A percentile compares a stretch with the other conserved stretches of the same genome.
Conservation (phyloP, 139 green algal genomes). For the Closterium sp. region DNA sequence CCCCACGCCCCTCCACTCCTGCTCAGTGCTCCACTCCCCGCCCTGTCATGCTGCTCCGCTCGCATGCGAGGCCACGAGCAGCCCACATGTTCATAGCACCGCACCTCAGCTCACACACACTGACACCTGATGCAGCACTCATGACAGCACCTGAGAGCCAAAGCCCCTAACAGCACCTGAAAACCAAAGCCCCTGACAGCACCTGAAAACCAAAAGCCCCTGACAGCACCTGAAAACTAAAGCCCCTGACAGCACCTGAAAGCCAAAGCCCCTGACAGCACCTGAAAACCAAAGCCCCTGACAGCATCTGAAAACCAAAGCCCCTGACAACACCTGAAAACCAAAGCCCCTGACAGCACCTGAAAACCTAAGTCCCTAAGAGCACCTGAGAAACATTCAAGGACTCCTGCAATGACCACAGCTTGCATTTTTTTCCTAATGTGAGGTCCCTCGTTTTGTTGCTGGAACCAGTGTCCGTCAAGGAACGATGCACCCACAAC, state of each 20-base stretch:
- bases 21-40: not conserved
- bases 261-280: too few species aligned
- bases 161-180: too few species aligned
- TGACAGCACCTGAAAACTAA: too few species aligned
- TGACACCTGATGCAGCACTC: not conserved
- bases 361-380: not conserved
- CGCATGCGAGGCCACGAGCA: not conserved
- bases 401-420: too few species aligned
- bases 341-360: too few species aligned
- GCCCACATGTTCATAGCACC: not conserved
- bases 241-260: too few species aligned
- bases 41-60: not conserved
- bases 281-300: not conserved
- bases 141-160: too few species aligned
- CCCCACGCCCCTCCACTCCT: not conserved
- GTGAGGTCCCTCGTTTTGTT: too few species aligned
- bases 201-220: not conserved
- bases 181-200: not conserved
- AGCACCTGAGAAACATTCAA: not conserved
- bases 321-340: too few species aligned
- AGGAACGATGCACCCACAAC: too few species aligned
- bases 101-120: not conserved
- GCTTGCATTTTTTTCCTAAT: not conserved
- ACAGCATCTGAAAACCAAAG: not conserved
- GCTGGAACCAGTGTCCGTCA: too few species aligned